These are phyloP conservation scores for Penicillium macrosclerotiorum DNA, from an alignment of 495 filamentous ascomycete genomes.

Conservation along the genomic window DNA sequence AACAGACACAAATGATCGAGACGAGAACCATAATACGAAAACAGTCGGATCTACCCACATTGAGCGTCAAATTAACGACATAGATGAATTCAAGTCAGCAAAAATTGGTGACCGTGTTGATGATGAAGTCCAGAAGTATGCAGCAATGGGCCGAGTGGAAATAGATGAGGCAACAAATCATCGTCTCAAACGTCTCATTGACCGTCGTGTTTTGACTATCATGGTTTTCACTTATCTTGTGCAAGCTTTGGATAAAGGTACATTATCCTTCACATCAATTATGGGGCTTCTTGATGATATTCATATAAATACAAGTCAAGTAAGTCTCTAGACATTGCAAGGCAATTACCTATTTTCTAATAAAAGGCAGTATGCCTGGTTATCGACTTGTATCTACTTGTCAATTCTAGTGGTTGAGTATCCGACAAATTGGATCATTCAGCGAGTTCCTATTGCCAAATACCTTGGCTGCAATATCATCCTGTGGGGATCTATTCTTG, in stretches of 20 bases:
- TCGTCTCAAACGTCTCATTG: slow-evolving; percentile 53
- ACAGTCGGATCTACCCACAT: not conserved
- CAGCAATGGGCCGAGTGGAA: slow-evolving; percentile 45
- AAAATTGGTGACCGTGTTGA: not conserved
- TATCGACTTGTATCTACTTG: slow-evolving; percentile 54
- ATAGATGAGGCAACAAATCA: slow-evolving; percentile 55
- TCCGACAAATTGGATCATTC: slow-evolving; percentile 57
- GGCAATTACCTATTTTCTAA: not conserved
- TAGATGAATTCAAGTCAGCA: not conserved
- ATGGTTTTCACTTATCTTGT: slow-evolving; percentile 59
- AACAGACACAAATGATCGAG: no score
- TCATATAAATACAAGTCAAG: slow-evolving; percentile 49
- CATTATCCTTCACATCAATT: slow-evolving; percentile 65
- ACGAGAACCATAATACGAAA: no score
- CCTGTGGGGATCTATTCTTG: slow-evolving; percentile 55
- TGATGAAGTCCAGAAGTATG: slow-evolving; percentile 54
- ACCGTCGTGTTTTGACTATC: slow-evolving; percentile 51
- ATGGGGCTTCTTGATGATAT: slow-evolving; percentile 63
- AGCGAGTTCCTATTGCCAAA: slow-evolving; percentile 57
- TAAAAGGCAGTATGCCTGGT: slow-evolving; percentile 46
- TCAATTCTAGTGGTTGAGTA: slow-evolving; percentile 53
- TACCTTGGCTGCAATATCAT: slow-evolving; percentile 63
- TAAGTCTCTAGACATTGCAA: slow-evolving; percentile 5
- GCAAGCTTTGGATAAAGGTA: slow-evolving; percentile 70
- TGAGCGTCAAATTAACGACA: not conserved